phyloP scores from a whole-genome alignment of 2,329 filamentous ascomycete genomes.

The Gyromitra esculenta region DNA sequence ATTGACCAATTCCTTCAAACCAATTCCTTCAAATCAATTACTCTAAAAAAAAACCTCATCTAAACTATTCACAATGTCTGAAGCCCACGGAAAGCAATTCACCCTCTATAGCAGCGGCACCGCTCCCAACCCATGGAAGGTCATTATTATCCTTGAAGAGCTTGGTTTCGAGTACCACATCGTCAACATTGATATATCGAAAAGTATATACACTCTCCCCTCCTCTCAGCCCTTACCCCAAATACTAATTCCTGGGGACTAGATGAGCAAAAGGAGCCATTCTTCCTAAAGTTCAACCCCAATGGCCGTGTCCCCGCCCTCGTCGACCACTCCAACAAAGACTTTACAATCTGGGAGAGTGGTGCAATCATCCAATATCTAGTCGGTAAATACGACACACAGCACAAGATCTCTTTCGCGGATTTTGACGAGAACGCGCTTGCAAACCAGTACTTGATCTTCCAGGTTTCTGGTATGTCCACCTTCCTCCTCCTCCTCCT shows the following conservation, averaged over 20 bases:
- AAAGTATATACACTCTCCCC: background rate
- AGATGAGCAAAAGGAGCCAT: constrained; percentile 10
- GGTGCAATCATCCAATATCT: constrained; percentile 66
- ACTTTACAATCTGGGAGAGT: constrained; percentile 65
- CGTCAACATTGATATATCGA: background rate
- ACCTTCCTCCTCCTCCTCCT: too few relatives aligned
- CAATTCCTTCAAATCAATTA: constrained; percentile 12
- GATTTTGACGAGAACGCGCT: constrained; percentile 60
- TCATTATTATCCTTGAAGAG: constrained; percentile 56
- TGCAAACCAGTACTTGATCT: constrained; percentile 63
- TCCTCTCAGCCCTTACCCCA: too few relatives aligned
- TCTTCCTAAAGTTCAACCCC: constrained; percentile 58
- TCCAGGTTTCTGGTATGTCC: constrained; percentile 60
- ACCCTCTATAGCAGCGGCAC: constrained; percentile 50
- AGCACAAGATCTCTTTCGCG: constrained; percentile 62
- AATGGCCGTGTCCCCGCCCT: constrained; percentile 60
- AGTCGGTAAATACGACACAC: constrained; percentile 63
- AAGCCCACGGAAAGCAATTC: constrained; percentile 52
- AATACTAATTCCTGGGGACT: background rate
- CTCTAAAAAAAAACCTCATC: background rate
- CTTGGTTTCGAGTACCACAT: constrained; percentile 53
- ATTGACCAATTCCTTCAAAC: background rate
- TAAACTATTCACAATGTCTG: constrained; percentile 8
- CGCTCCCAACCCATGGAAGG: constrained; percentile 57
- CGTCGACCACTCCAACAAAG: constrained; percentile 64